Conservation (phyloP, 2,329 filamentous ascomycete genomes). For the Trichophaea hybrida region DNA sequence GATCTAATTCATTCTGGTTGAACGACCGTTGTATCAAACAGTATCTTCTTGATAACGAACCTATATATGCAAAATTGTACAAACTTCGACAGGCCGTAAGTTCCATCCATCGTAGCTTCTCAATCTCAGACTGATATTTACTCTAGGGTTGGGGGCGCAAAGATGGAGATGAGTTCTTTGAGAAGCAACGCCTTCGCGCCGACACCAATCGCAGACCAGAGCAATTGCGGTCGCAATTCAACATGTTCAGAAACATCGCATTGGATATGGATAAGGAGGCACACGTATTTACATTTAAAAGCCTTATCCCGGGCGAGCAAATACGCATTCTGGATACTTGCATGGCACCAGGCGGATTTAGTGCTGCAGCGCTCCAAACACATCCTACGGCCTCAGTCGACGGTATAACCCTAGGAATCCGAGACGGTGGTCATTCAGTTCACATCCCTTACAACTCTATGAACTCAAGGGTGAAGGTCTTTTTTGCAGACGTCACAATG, state of each 20-base stretch:
- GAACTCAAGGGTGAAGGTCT: neutral
- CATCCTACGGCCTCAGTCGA: slow-evolving; percentile 31
- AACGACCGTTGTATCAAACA: neutral
- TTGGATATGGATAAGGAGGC: neutral
- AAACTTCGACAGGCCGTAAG: neutral
- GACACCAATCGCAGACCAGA: neutral
- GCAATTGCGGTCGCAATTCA: neutral
- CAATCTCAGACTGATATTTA: neutral
- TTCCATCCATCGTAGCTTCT: too few species aligned
- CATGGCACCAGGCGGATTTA: slow-evolving; percentile 43
- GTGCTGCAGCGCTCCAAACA: slow-evolving; percentile 30
- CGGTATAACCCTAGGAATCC: slow-evolving; percentile 34
- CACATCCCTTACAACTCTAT: slow-evolving; percentile 22
- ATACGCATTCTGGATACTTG: slow-evolving; percentile 40
- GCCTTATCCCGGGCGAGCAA: neutral
- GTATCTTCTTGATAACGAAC: neutral
- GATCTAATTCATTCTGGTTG: neutral
- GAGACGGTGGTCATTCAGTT: slow-evolving; percentile 34
- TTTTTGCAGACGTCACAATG: neutral
- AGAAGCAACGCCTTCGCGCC: neutral
- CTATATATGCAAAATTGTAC: neutral
- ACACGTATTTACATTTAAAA: neutral
- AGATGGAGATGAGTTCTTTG: neutral
- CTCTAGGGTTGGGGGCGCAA: neutral
- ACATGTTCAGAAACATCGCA: neutral